phyloP scores from a whole-genome alignment of 2,329 filamentous ascomycete species.

The Botrytis fabae region DNA sequence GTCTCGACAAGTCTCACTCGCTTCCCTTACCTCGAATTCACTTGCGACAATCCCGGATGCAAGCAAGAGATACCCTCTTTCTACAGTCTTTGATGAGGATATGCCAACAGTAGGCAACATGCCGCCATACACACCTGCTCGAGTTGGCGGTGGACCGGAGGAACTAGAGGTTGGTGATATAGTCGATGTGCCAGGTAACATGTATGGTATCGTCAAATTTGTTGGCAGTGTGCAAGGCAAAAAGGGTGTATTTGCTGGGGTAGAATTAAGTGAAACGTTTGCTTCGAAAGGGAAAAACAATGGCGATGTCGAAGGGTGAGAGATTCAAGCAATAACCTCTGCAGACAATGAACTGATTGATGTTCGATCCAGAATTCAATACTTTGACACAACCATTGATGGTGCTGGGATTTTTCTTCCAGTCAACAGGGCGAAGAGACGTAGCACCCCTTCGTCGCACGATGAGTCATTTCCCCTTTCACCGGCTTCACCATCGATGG shows the following conservation, averaged over 20 bases:
- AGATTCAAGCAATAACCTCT: conserved; percentile 35
- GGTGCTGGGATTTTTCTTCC: conserved; percentile 94
- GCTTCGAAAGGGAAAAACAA: conserved; percentile 88
- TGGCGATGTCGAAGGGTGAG: conserved; percentile 92
- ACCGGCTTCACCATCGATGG: conserved; percentile 62
- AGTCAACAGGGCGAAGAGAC: conserved; percentile 73
- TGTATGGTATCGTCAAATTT: conserved; percentile 88
- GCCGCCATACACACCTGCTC: conserved; percentile 56
- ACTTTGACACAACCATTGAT: conserved; percentile 77
- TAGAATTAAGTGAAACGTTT: conserved; percentile 82
- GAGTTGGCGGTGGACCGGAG: conserved; percentile 47
- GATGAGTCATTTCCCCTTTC: conserved; percentile 61
- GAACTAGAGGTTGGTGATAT: conserved; percentile 74
- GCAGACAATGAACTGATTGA: conserved; percentile 28
- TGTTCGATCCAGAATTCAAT: conserved; percentile 56
- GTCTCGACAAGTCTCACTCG: conserved; percentile 68
- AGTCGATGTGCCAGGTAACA: conserved; percentile 90
- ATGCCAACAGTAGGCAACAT: conserved; percentile 47
- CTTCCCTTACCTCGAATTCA: conserved; percentile 64
- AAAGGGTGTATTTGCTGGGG: conserved; percentile 86
- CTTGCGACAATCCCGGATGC: conserved; percentile 67
- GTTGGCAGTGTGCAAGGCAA: conserved; percentile 85
- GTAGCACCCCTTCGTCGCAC: conserved; percentile 56
- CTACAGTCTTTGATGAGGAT: conserved; percentile 52
- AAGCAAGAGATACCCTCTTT: conserved; percentile 61